Conservation (phyloP, 2,329 filamentous ascomycete species). For the Neopestalotiopsis sp. region DNA sequence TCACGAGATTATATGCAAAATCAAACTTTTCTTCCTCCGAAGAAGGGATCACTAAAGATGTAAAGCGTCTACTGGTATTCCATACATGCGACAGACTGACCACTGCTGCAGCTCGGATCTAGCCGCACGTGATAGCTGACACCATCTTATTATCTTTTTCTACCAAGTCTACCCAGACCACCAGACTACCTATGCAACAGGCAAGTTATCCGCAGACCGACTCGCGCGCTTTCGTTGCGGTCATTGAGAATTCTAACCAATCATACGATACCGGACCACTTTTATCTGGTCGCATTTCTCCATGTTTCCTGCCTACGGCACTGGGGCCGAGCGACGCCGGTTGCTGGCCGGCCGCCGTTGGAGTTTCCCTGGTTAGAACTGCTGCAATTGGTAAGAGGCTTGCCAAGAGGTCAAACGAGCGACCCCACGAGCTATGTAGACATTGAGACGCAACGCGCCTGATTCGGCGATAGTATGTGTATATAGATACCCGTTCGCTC, state of each 20-base stretch:
- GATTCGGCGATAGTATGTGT: not conserved
- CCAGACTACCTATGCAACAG: no score
- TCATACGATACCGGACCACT: conserved; percentile 12
- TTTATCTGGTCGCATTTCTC: not conserved
- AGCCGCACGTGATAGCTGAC: conserved; percentile 15
- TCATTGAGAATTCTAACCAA: conserved; percentile 1
- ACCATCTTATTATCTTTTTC: conserved; percentile 2
- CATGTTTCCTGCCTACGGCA: not conserved
- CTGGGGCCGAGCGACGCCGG: conserved; percentile 7
- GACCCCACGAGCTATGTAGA: not conserved
- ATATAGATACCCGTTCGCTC: not conserved
- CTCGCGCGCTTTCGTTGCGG: not conserved
- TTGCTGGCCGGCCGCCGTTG: not conserved
- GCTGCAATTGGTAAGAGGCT: conserved; percentile 11
- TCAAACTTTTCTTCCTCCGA: no score
- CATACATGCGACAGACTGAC: no score
- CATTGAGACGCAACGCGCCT: not conserved
- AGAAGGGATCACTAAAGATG: no score
- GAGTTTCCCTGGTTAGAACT: conserved; percentile 7
- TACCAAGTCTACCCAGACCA: not conserved
- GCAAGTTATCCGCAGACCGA: not conserved
- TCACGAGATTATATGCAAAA: no score
- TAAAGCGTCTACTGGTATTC: no score
- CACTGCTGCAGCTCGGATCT: not conserved
- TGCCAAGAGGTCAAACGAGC: conserved; percentile 5